Conservation (phyloP, 1,139 yeast genomes). For the Hyphopichia wangnamkhiaoensis region DNA sequence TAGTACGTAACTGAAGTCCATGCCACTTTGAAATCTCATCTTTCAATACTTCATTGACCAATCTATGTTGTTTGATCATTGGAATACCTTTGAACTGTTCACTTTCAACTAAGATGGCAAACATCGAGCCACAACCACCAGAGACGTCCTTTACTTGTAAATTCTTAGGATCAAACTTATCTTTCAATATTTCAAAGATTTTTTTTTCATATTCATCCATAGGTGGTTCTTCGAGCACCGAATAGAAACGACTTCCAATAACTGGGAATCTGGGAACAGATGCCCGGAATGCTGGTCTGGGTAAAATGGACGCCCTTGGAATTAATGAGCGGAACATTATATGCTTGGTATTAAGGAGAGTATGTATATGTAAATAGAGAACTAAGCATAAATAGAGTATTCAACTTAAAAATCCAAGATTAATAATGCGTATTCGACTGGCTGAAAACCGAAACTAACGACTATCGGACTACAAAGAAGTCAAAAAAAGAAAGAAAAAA, state of each 20-base stretch:
- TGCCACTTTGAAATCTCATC: constrained; percentile 95
- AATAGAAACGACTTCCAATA: constrained; percentile 1
- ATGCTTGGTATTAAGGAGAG: background rate
- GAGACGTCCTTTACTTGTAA: constrained; percentile 78
- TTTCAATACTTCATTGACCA: constrained; percentile 78
- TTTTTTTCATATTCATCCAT: constrained; percentile 69
- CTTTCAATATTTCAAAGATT: constrained; percentile 56
- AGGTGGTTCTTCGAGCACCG: constrained; percentile 12
- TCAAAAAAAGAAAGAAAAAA: background rate
- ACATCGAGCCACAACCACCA: constrained; percentile 98
- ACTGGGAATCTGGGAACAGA: background rate
- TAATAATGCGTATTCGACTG: constrained; percentile 5
- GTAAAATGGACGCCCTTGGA: background rate
- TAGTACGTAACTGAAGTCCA: constrained; percentile 84
- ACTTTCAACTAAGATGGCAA: constrained; percentile 79
- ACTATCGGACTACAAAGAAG: too few relatives aligned
- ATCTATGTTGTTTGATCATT: constrained; percentile 87
- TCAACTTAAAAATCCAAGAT: background rate
- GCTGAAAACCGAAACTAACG: constrained; percentile 1
- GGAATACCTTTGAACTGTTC: constrained; percentile 73
- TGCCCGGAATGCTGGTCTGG: background rate
- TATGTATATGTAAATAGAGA: background rate
- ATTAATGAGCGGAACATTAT: constrained; percentile 1
- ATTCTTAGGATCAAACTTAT: constrained; percentile 57
- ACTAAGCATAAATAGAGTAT: background rate